These are phyloP conservation scores for Botrytis cinerea DNA, from an alignment of 2,329 filamentous ascomycete species.

Conservation along the genomic window DNA sequence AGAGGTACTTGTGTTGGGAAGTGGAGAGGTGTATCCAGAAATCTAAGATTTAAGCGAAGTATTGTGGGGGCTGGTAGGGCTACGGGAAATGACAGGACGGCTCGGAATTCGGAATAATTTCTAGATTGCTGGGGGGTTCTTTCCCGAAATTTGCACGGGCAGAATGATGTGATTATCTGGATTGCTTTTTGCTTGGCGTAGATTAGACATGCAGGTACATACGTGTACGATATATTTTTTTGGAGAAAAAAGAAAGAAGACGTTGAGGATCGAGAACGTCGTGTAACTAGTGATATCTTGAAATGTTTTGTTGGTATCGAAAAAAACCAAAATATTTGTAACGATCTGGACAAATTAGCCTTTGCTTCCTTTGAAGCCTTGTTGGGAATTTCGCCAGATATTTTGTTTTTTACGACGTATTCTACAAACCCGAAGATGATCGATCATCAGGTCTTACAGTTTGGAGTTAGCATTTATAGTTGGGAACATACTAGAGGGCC, in stretches of 20 bases:
- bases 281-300: background rate
- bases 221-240: background rate
- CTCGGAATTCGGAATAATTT: background rate
- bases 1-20: background rate
- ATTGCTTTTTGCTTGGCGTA: background rate
- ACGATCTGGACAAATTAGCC: background rate
- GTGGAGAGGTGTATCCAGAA: background rate
- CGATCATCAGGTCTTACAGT: background rate
- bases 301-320: background rate
- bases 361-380: background rate
- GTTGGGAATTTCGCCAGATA: background rate
- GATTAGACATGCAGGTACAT: background rate
- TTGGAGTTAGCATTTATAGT: background rate
- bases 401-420: background rate
- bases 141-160: slow-evolving; percentile 4
- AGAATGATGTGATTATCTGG: background rate
- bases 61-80: slow-evolving; percentile 8
- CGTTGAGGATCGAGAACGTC: background rate
- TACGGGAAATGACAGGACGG: background rate
- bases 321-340: background rate
- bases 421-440: background rate
- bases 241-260: background rate
- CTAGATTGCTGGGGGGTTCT: background rate
- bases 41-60: background rate
- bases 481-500: background rate